phyloP scores from a whole-genome alignment of 2,329 filamentous ascomycete species.

The Fusarium goolgardi region DNA sequence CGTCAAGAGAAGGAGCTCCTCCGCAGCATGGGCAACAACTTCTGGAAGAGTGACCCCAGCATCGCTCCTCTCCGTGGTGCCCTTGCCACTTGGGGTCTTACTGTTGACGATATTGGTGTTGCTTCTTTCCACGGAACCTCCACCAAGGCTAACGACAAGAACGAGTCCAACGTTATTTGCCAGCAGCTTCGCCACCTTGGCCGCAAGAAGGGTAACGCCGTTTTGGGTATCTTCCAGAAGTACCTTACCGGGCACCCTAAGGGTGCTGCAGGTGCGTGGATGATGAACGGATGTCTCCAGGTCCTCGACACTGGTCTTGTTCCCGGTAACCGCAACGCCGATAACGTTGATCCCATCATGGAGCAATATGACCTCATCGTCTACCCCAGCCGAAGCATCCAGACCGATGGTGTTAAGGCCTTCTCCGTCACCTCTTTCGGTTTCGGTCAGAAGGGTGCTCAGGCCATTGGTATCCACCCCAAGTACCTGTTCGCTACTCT shows the following conservation, averaged over 20 bases:
- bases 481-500: slow-evolving; percentile 96
- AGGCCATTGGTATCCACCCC: slow-evolving; percentile 96
- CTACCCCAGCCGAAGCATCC: slow-evolving; percentile 93
- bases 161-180: slow-evolving; percentile 97
- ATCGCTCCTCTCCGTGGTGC: slow-evolving; percentile 97
- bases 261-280: slow-evolving; percentile 99
- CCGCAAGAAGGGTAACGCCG: slow-evolving; percentile 93
- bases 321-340: slow-evolving; percentile 96
- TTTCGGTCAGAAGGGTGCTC: slow-evolving; percentile 98
- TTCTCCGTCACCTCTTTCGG: slow-evolving; percentile 99
- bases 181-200: slow-evolving; percentile 95
- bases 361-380: slow-evolving; percentile 98
- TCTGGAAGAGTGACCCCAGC: slow-evolving; percentile 95
- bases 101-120: slow-evolving; percentile 93
- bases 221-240: slow-evolving; percentile 99
- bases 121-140: slow-evolving; percentile 99
- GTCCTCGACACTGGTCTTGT: slow-evolving; percentile 94
- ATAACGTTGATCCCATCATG: slow-evolving; percentile 96
- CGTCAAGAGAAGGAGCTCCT: slow-evolving; percentile 95
- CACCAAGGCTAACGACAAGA: slow-evolving; percentile 99
- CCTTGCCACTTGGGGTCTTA: slow-evolving; percentile 96
- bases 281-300: slow-evolving; percentile 98
- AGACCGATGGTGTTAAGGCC: slow-evolving; percentile 98
- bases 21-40: slow-evolving; percentile 94
- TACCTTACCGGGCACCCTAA: slow-evolving; percentile 99